phyloP scores from a whole-genome alignment of 805 yeast species.

The Candida maris region DNA sequence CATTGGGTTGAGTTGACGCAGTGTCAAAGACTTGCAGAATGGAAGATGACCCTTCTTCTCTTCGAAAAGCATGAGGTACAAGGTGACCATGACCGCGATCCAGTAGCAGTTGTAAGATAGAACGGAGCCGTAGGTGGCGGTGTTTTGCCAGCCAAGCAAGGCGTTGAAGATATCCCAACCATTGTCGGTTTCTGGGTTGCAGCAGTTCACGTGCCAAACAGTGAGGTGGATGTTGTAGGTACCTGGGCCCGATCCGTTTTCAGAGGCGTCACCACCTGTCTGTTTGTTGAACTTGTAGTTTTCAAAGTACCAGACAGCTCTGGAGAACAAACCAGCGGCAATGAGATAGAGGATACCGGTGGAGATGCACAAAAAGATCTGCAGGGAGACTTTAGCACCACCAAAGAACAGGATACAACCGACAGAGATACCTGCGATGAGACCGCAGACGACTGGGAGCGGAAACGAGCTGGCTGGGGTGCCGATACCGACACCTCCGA shows the following conservation, averaged over 20 bases:
- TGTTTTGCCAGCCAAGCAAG: constrained; percentile 93
- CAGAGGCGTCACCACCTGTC: constrained; percentile 95
- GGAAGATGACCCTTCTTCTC: constrained; percentile 84
- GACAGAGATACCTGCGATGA: constrained; percentile 69
- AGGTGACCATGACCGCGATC: constrained; percentile 56
- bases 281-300: constrained; percentile 54
- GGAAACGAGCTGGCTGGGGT: constrained; percentile 66
- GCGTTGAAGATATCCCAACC: constrained; percentile 99
- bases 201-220: constrained; percentile 97
- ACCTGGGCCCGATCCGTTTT: constrained; percentile 91
- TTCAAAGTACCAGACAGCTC: constrained; percentile 91
- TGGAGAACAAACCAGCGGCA: constrained; percentile 88
- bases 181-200: constrained; percentile 85
- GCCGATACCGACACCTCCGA: constrained; percentile 87
- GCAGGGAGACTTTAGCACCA: constrained; percentile 81
- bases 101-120: constrained; percentile 87
- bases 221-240: constrained; percentile 75
- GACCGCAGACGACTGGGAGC: constrained; percentile 85
- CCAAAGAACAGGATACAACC: constrained; percentile 76
- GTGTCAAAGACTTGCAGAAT: constrained; percentile 46
- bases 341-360: constrained; percentile 87
- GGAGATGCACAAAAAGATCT: constrained; percentile 79
- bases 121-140: constrained; percentile 75
- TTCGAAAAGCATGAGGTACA: constrained; percentile 69
- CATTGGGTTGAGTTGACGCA: constrained; percentile 64